Evolutionary conservation across 768 basidiomycete genomes (phyloP).

Genomic region (Leccinum arenicola): DNA sequence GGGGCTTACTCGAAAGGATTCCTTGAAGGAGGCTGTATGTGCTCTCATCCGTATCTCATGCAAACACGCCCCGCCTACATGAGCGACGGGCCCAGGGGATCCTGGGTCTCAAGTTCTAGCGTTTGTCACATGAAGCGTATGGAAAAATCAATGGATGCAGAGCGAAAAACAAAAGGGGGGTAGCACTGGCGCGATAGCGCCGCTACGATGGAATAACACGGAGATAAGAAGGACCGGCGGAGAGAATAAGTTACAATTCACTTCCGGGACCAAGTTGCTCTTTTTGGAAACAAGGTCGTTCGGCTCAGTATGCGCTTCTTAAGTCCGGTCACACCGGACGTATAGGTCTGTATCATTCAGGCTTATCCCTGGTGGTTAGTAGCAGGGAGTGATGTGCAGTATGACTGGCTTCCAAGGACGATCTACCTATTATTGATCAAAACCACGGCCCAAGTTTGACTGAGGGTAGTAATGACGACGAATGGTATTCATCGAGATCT

Average conservation of each 20-base stretch:
- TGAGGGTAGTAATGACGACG: neutral
- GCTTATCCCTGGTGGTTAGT: neutral
- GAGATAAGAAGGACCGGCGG: neutral
- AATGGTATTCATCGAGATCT: neutral
- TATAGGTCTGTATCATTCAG: neutral
- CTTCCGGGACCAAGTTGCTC: neutral
- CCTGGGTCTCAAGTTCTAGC: too few species aligned
- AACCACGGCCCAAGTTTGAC: neutral
- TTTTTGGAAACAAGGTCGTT: neutral
- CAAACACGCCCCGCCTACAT: too few species aligned
- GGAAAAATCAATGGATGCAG: too few species aligned
- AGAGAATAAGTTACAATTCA: neutral
- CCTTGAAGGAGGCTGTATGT: too few species aligned
- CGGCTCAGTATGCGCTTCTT: neutral
- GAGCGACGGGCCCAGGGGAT: too few species aligned
- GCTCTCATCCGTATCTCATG: too few species aligned
- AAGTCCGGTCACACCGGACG: neutral
- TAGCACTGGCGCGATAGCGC: too few species aligned
- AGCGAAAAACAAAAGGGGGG: too few species aligned
- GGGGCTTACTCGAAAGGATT: too few species aligned
- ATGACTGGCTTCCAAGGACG: neutral
- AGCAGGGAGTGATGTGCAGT: neutral
- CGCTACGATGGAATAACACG: too few species aligned
- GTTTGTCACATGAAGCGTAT: too few species aligned
- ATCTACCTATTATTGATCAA: neutral